Evolutionary conservation across 2,329 filamentous ascomycete species (phyloP).

Genomic region (Chaetomiaceae sp.): DNA sequence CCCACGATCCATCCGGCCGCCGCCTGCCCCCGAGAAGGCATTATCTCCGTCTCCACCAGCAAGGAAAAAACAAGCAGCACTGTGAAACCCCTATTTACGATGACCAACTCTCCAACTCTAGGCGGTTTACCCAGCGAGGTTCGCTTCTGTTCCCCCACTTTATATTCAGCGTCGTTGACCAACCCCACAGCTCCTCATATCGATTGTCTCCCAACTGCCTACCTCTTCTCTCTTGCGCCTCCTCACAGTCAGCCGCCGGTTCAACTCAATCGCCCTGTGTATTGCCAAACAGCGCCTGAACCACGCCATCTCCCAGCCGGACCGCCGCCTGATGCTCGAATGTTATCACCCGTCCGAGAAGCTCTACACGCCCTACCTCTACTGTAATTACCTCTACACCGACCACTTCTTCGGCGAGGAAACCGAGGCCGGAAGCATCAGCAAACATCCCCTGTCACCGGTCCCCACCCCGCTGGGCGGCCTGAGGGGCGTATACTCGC

Average conservation of each 20-base stretch:
- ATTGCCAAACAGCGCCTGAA: conserved; percentile 32
- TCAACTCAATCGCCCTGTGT: conserved; percentile 29
- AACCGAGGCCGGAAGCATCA: conserved; percentile 29
- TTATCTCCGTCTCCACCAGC: no score
- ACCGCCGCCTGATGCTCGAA: conserved; percentile 69
- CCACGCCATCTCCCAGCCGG: conserved; percentile 51
- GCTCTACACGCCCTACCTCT: conserved; percentile 62
- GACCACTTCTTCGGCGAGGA: conserved; percentile 48
- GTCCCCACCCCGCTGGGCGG: conserved; percentile 23
- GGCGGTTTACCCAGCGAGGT: conserved; percentile 24
- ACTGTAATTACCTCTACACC: conserved; percentile 63
- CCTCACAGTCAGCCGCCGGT: conserved; percentile 29
- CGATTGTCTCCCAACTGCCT: conserved; percentile 29
- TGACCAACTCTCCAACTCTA: neutral
- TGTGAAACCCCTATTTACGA: no score
- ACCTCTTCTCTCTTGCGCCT: conserved; percentile 29
- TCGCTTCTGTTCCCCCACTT: neutral
- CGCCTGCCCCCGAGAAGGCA: no score
- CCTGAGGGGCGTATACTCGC: conserved; percentile 61
- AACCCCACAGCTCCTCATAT: conserved; percentile 31
- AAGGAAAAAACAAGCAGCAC: no score
- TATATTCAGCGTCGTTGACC: neutral
- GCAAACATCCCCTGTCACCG: no score
- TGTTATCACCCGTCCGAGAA: conserved; percentile 71
- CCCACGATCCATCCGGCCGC: no score